phyloP scores from a whole-genome alignment of 73 alveolate genomes.

The Paramecium biaurelia region DNA sequence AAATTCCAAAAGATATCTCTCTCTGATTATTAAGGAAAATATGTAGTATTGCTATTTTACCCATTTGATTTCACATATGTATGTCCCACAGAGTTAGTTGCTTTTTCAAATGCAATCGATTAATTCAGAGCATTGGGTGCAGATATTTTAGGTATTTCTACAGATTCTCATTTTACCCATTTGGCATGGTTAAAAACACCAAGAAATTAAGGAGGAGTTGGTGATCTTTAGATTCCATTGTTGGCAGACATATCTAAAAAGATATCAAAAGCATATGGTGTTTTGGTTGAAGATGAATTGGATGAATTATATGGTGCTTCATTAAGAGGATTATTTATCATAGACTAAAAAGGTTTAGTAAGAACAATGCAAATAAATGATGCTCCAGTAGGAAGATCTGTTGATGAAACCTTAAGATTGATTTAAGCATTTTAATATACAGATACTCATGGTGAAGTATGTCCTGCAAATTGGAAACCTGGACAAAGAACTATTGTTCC shows the following conservation, averaged over 20 bases:
- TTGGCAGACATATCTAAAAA: constrained; percentile 90
- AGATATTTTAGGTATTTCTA: constrained; percentile 90
- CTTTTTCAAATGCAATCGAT: constrained; percentile 93
- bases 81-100: constrained; percentile 98
- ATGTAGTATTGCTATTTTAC: constrained; percentile 95
- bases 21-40: constrained; percentile 75
- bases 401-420: constrained; percentile 93
- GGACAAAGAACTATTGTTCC: constrained; percentile 93
- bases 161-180: constrained; percentile 94
- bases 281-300: constrained; percentile 73
- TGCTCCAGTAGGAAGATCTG: constrained; percentile 99
- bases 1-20: constrained; percentile 57
- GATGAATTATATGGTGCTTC: constrained; percentile 84
- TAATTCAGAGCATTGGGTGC: constrained; percentile 89
- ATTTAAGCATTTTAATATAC: constrained; percentile 97
- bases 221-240: constrained; percentile 94
- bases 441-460: constrained; percentile 98
- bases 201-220: constrained; percentile 93
- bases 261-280: constrained; percentile 93
- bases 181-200: constrained; percentile 89
- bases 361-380: constrained; percentile 94
- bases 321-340: constrained; percentile 96
- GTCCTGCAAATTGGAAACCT: constrained; percentile 98
- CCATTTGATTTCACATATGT: constrained; percentile 99
- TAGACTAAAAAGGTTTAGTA: constrained; percentile 92